A percentile compares a stretch with the other conserved stretches of the same genome.
Conservation (phyloP, 371 early-diverging fungal genomes). For the Mucor saturninus region DNA sequence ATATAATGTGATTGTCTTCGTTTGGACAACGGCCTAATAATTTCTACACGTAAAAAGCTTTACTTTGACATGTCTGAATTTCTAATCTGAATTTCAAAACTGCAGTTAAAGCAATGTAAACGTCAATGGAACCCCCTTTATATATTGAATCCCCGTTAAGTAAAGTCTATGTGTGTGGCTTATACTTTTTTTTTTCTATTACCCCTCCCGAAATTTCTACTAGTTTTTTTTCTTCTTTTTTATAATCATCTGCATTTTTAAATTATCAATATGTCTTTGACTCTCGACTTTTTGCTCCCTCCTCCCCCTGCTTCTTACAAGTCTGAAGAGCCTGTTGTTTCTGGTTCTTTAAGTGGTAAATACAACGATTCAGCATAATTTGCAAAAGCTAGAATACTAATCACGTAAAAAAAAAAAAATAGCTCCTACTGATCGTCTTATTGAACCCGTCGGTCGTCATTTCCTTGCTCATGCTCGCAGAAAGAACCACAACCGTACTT, state of each 20-base stretch:
- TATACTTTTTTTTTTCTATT: neutral
- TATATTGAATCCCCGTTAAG: too few species aligned
- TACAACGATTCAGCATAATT: too few species aligned
- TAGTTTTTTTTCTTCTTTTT: neutral
- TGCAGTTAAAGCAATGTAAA: too few species aligned
- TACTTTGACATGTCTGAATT: too few species aligned
- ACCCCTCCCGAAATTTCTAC: neutral
- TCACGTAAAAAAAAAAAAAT: neutral
- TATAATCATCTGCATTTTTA: neutral
- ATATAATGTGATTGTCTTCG: too few species aligned
- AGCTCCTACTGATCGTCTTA: slow-evolving; percentile 55
- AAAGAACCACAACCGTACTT: slow-evolving; percentile 71
- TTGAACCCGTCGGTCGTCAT: slow-evolving; percentile 68
- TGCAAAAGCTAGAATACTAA: neutral
- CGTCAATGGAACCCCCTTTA: too few species aligned
- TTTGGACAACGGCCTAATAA: too few species aligned
- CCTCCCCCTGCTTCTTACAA: slow-evolving; percentile 69
- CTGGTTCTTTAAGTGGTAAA: slow-evolving; percentile 50
- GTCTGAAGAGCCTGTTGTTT: slow-evolving; percentile 55
- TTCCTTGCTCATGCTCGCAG: slow-evolving; percentile 74
- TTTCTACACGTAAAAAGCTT: too few species aligned
- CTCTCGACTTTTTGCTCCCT: slow-evolving; percentile 68
- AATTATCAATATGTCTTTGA: slow-evolving; percentile 45
- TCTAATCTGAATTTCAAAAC: too few species aligned
- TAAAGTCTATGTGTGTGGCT: neutral